A percentile compares a stretch with the other conserved stretches of the same genome.
phyloP scores from a whole-genome alignment of 2,329 filamentous ascomycete species.

The Sporothrix curviconia region DNA sequence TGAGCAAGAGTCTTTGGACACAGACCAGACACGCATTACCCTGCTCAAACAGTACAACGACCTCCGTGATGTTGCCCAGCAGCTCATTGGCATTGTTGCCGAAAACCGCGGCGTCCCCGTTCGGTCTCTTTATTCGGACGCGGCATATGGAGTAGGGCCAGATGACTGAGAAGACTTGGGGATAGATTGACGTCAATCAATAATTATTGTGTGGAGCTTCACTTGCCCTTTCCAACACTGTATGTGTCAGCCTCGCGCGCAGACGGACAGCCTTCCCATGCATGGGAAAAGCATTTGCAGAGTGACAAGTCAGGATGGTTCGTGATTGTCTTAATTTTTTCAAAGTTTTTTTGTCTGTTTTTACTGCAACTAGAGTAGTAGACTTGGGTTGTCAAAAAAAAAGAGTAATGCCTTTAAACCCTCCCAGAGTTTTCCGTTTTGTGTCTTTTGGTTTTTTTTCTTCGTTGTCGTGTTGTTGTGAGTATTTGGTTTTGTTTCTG shows the following conservation, averaged over 20 bases:
- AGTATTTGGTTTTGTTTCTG: slow-evolving; percentile 4
- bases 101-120: slow-evolving; percentile 30
- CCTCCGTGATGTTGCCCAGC: slow-evolving; percentile 32
- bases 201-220: too few relatives aligned
- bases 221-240: too few relatives aligned
- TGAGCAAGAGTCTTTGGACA: background rate
- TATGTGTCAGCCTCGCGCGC: too few relatives aligned
- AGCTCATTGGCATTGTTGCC: slow-evolving; percentile 33
- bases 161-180: too few relatives aligned
- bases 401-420: slow-evolving; percentile 1
- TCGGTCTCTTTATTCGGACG: slow-evolving; percentile 26
- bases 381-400: slow-evolving; percentile 10
- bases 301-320: too few relatives aligned
- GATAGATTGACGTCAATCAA: too few relatives aligned
- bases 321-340: background rate
- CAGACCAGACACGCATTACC: slow-evolving; percentile 21
- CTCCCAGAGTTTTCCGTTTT: slow-evolving; percentile 3
- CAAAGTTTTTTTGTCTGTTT: slow-evolving; percentile 8
- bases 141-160: slow-evolving; percentile 27
- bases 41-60: slow-evolving; percentile 33
- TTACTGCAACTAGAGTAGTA: slow-evolving; percentile 1
- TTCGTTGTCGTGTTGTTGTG: slow-evolving; percentile 7
- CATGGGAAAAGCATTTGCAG: background rate
- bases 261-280: too few relatives aligned
- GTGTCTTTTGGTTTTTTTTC: slow-evolving; percentile 10